phyloP scores from a whole-genome alignment of 2,329 filamentous ascomycete genomes.

The Venturia aucupariae region DNA sequence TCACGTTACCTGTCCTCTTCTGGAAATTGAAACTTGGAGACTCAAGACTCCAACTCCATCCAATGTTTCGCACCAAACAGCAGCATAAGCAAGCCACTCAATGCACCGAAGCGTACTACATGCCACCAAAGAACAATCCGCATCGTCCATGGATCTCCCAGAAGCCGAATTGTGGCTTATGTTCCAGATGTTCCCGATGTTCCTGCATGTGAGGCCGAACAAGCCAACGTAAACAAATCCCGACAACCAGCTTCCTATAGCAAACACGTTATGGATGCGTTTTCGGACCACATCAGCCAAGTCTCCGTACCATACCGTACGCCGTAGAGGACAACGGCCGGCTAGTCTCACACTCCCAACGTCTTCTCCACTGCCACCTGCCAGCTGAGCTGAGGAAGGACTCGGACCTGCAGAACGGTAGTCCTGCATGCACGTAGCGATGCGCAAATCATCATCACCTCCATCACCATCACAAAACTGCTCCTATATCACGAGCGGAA shows the following conservation, averaged over 20 bases:
- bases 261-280: neutral
- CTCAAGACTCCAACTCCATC: too few relatives aligned
- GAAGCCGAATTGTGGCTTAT: neutral
- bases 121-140: too few relatives aligned
- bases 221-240: neutral
- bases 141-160: too few relatives aligned
- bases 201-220: neutral
- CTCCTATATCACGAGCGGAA: neutral
- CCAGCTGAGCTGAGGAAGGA: too few relatives aligned
- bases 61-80: neutral
- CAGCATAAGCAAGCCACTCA: neutral
- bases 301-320: neutral
- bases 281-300: neutral
- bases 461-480: neutral
- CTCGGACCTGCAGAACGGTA: neutral
- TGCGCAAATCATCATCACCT: neutral
- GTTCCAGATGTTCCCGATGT: neutral
- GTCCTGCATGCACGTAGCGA: neutral
- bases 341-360: too few relatives aligned
- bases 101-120: neutral
- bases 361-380: too few relatives aligned
- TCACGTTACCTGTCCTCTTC: too few relatives aligned
- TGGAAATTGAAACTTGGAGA: too few relatives aligned
- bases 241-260: neutral
- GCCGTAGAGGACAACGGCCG: too few relatives aligned